A percentile compares a stretch with the other conserved stretches of the same genome.
phyloP scores from a whole-genome alignment of 2,329 filamentous ascomycete genomes.

The Fusarium sp. region DNA sequence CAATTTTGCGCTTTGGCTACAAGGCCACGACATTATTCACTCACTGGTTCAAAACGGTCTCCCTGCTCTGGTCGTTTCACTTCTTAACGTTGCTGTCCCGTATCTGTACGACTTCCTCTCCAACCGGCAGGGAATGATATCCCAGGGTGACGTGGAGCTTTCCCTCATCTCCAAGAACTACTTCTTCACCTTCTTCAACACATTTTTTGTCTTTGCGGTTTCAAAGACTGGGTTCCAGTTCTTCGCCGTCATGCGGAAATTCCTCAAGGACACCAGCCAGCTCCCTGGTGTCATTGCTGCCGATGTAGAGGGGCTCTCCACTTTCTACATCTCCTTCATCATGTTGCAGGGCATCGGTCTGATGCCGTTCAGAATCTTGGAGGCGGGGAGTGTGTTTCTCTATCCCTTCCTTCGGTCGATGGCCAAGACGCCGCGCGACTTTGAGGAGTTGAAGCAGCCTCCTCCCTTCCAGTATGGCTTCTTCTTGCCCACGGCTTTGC shows the following conservation, averaged over 20 bases:
- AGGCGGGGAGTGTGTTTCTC: constrained; percentile 86
- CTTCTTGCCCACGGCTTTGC: constrained; percentile 90
- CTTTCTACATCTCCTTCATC: constrained; percentile 95
- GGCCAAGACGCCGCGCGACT: constrained; percentile 91
- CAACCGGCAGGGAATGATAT: constrained; percentile 93
- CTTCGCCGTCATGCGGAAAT: constrained; percentile 76
- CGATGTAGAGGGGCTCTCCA: constrained; percentile 79
- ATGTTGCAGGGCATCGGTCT: constrained; percentile 94
- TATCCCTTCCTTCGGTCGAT: constrained; percentile 84
- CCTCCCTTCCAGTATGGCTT: constrained; percentile 96
- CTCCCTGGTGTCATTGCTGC: constrained; percentile 81
- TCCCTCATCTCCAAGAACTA: constrained; percentile 99
- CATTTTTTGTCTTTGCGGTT: constrained; percentile 94
- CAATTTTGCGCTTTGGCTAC: constrained; percentile 73
- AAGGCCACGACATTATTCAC: constrained; percentile 75
- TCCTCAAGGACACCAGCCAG: constrained; percentile 81
- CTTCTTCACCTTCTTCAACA: constrained; percentile 99
- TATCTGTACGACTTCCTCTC: constrained; percentile 96
- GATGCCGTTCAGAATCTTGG: constrained; percentile 90
- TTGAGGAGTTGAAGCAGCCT: constrained; percentile 82
- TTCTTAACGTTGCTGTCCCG: constrained; percentile 90
- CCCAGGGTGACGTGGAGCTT: constrained; percentile 91
- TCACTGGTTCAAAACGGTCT: constrained; percentile 88
- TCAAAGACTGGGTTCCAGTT: constrained; percentile 86
- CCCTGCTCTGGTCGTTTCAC: constrained; percentile 85